phyloP scores from a whole-genome alignment of 768 basidiomycete species.

The Ephemerocybe angulata region DNA sequence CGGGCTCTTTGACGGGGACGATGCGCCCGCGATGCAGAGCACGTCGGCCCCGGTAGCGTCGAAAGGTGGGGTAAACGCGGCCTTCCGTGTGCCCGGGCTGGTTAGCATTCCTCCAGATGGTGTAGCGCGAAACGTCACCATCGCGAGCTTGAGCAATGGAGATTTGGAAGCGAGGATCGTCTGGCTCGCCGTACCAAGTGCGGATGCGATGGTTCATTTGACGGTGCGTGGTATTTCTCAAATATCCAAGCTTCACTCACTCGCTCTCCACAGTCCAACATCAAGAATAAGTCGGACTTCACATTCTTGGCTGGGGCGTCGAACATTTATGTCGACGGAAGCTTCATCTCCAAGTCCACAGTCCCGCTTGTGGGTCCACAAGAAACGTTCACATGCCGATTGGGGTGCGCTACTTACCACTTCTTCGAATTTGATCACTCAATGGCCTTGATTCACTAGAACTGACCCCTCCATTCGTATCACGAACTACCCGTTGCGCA shows the following conservation, averaged over 20 bases:
- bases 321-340: slow-evolving; percentile 40
- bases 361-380: slow-evolving; percentile 33
- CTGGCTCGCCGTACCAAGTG: slow-evolving; percentile 35
- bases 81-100: slow-evolving; percentile 30
- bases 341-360: slow-evolving; percentile 34
- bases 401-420: slow-evolving; percentile 27
- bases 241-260: background rate
- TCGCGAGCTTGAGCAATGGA: slow-evolving; percentile 26
- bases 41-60: slow-evolving; percentile 17
- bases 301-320: slow-evolving; percentile 32
- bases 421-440: background rate
- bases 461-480: slow-evolving; percentile 37
- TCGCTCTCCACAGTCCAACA: slow-evolving; percentile 25
- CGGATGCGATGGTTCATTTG: slow-evolving; percentile 29
- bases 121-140: slow-evolving; percentile 29
- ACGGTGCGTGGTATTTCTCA: slow-evolving; percentile 18
- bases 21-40: background rate
- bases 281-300: slow-evolving; percentile 38
- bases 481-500: slow-evolving; percentile 34
- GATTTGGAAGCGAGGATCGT: slow-evolving; percentile 29
- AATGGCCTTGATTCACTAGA: slow-evolving; percentile 16
- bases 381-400: slow-evolving; percentile 37
- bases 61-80: slow-evolving; percentile 28
- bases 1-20: slow-evolving; percentile 8
- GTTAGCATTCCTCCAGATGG: slow-evolving; percentile 31